phyloP scores from a whole-genome alignment of 2,329 filamentous ascomycete genomes.

The Aspergillus melleus region DNA sequence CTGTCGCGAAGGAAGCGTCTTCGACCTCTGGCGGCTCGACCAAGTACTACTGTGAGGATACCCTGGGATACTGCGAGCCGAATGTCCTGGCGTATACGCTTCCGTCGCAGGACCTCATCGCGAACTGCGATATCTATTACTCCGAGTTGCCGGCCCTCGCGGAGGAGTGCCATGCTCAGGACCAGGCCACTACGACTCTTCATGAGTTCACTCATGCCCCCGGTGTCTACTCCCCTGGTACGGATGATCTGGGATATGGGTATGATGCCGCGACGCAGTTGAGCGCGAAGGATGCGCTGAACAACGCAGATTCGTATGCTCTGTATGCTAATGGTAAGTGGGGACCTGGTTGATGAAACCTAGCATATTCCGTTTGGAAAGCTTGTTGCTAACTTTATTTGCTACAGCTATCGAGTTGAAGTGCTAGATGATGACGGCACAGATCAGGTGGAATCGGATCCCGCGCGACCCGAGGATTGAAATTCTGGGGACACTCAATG shows the following conservation, averaged over 20 bases:
- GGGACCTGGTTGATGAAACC: too few relatives aligned
- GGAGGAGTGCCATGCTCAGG: constrained; percentile 60
- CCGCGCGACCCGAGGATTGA: too few relatives aligned
- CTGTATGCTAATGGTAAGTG: constrained; percentile 51
- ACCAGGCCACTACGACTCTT: constrained; percentile 64
- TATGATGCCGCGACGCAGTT: constrained; percentile 53
- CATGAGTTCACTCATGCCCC: constrained; percentile 66
- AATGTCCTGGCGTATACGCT: constrained; percentile 64
- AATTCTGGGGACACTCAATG: background rate
- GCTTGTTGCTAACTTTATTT: background rate
- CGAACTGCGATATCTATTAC: constrained; percentile 63
- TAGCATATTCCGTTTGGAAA: too few relatives aligned
- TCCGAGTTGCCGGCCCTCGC: constrained; percentile 51
- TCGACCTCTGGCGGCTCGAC: constrained; percentile 53
- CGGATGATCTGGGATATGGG: constrained; percentile 60
- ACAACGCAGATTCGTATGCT: constrained; percentile 64
- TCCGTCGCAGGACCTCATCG: constrained; percentile 55
- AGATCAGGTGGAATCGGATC: too few relatives aligned
- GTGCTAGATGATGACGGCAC: background rate
- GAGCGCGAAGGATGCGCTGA: constrained; percentile 52
- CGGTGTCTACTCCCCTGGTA: constrained; percentile 55
- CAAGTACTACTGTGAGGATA: constrained; percentile 60
- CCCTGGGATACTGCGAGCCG: constrained; percentile 52
- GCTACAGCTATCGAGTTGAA: background rate
- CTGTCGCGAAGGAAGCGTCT: constrained; percentile 57